Conservation (phyloP, 2,329 filamentous ascomycete species). For the Arthrobotrys musiformis region DNA sequence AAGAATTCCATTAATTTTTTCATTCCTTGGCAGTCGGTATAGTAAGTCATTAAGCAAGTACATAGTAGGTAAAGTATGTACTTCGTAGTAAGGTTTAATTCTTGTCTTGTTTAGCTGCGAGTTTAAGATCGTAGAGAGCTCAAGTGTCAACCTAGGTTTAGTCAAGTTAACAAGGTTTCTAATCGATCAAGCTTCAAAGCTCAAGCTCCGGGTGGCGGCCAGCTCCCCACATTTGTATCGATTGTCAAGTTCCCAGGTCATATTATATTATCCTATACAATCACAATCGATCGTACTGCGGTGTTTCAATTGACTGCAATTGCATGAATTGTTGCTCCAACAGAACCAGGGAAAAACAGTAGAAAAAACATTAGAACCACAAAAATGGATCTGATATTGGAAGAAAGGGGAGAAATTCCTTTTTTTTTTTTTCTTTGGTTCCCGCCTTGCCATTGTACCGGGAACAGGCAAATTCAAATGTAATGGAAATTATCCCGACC, state of each 20-base stretch:
- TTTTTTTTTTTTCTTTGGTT: background rate
- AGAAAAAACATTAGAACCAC: background rate
- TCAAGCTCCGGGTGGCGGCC: constrained; percentile 10
- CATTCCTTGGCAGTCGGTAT: background rate
- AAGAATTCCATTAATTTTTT: constrained; percentile 9
- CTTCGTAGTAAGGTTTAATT: background rate
- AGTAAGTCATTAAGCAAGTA: no score
- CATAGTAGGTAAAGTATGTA: no score
- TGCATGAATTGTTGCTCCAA: constrained; percentile 10
- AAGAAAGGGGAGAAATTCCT: background rate
- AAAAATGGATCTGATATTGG: background rate
- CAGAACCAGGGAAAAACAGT: background rate
- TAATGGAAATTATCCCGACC: constrained; percentile 5
- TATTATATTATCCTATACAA: no score
- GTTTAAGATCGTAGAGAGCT: constrained; percentile 3
- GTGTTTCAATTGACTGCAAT: constrained; percentile 4
- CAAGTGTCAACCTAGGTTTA: background rate
- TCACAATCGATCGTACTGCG: background rate
- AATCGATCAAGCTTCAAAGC: constrained; percentile 2
- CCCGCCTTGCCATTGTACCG: no score
- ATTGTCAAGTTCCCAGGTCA: background rate
- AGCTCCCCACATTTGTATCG: constrained; percentile 16
- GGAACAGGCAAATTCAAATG: constrained; percentile 4
- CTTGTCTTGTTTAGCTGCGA: background rate
- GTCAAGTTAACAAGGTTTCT: background rate